Conservation (phyloP, 495 filamentous ascomycete genomes). For the Aspergillus asperescens region DNA sequence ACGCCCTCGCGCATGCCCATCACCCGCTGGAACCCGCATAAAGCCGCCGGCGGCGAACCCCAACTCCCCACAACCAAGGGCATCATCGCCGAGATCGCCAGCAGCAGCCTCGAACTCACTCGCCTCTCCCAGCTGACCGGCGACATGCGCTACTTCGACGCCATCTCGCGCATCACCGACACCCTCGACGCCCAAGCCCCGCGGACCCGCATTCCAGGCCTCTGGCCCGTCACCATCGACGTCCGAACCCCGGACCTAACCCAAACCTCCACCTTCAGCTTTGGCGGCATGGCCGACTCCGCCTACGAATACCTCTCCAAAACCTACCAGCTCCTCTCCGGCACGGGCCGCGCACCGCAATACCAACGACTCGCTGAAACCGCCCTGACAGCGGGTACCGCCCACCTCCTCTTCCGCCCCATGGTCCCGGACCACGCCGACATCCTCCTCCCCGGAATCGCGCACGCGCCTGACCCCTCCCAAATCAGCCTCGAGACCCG, state of each 20-base stretch:
- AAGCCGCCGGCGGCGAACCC: conserved; percentile 18
- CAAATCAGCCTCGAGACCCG: conserved; percentile 16
- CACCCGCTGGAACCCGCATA: conserved; percentile 26
- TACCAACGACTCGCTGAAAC: conserved; percentile 42
- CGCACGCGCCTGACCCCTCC: conserved; percentile 14
- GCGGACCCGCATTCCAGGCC: conserved; percentile 44
- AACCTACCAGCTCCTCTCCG: conserved; percentile 34
- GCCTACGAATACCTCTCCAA: conserved; percentile 33
- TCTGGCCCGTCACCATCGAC: conserved; percentile 32
- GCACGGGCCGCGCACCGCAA: conserved; percentile 23
- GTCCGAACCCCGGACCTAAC: conserved; percentile 14
- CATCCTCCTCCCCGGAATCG: conserved; percentile 36
- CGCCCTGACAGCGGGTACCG: conserved; percentile 27
- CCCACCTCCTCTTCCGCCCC: conserved; percentile 43
- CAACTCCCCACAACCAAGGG: conserved; percentile 22
- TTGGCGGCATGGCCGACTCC: conserved; percentile 31
- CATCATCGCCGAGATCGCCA: conserved; percentile 71
- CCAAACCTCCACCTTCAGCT: conserved; percentile 17
- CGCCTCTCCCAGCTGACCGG: conserved; percentile 80
- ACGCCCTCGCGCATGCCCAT: conserved; percentile 38
- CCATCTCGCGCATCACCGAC: conserved; percentile 74
- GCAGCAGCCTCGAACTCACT: conserved; percentile 81
- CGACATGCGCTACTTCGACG: conserved; percentile 80
- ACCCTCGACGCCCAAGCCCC: conserved; percentile 64
- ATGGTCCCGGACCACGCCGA: conserved; percentile 34